Evolutionary conservation across 352 stramenopile species (phyloP).

Genomic region (Phytophthora podocarpi): DNA sequence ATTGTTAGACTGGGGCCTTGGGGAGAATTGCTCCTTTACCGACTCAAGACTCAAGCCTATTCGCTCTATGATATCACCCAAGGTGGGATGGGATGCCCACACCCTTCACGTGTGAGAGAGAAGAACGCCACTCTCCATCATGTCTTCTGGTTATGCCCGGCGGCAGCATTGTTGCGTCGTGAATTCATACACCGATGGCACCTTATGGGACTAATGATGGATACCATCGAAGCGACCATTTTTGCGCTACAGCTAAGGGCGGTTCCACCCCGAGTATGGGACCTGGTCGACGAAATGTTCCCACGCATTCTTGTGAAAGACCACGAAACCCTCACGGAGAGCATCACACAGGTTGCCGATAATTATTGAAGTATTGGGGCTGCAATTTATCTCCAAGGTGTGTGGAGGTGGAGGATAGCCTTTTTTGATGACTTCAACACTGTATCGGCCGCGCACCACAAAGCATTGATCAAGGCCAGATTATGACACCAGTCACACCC

Average conservation of each 20-base stretch:
- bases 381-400: neutral
- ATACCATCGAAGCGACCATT: neutral
- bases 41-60: neutral
- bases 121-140: neutral
- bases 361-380: neutral
- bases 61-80: constrained; percentile 4
- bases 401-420: neutral
- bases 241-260: neutral
- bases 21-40: constrained; percentile 1
- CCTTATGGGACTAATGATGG: neutral
- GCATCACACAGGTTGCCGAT: neutral
- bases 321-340: no score
- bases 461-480: neutral
- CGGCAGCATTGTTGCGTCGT: neutral
- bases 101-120: neutral
- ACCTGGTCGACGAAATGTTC: no score
- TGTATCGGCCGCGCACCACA: neutral
- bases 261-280: neutral
- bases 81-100: neutral
- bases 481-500: neutral
- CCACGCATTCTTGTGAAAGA: no score
- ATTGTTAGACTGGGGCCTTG: no score
- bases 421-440: neutral
- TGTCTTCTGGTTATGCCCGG: neutral
- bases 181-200: neutral